These are phyloP conservation scores for Mucor lusitanicus DNA, from an alignment of 371 early-diverging fungal species.

Conservation along the genomic window DNA sequence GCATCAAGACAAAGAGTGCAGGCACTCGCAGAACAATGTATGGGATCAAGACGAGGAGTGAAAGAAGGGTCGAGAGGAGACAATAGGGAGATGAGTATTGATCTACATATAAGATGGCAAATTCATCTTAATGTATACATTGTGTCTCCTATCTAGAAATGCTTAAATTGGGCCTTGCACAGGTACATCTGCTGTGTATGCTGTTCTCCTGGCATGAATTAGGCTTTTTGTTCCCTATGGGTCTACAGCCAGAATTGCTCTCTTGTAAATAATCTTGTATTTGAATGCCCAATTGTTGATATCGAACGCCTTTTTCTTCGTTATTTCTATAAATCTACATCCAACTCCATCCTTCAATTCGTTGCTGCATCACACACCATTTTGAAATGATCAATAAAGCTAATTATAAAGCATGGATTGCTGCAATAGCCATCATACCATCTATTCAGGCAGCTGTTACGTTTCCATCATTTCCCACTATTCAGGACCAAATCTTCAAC, in stretches of 20 bases:
- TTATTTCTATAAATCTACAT: neutral
- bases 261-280: neutral
- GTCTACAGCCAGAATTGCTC: neutral
- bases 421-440: neutral
- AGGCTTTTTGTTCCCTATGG: neutral
- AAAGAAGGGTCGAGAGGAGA: too few relatives aligned
- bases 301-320: neutral
- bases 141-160: too few relatives aligned
- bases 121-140: too few relatives aligned
- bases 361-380: neutral
- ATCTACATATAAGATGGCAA: too few relatives aligned
- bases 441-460: neutral
- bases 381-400: neutral
- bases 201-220: neutral
- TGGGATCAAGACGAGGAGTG: too few relatives aligned
- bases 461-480: constrained; percentile 2
- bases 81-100: too few relatives aligned
- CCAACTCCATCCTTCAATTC: neutral
- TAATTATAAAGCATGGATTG: neutral
- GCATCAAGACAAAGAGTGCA: too few relatives aligned
- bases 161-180: too few relatives aligned
- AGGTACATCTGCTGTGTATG: too few relatives aligned
- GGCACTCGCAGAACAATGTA: too few relatives aligned
- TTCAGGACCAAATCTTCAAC: constrained; percentile 13
- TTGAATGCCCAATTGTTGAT: neutral